A percentile compares a stretch with the other conserved stretches of the same genome.
phyloP scores from a whole-genome alignment of 805 yeast genomes.

The Wickerhamomyces subpelliculosus region DNA sequence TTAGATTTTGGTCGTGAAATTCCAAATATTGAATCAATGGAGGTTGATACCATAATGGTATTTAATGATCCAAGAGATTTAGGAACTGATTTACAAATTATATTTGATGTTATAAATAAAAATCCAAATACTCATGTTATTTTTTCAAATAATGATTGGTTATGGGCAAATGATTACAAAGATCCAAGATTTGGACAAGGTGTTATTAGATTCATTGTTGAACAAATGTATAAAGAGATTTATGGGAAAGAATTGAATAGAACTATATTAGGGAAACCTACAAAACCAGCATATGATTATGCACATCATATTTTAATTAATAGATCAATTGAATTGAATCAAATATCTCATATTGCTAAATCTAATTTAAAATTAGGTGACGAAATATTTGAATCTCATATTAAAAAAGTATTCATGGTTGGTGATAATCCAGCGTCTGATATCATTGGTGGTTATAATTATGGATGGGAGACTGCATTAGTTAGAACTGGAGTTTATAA shows the following conservation, averaged over 20 bases:
- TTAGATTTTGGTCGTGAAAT: conserved; percentile 27
- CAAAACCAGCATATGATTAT: conserved; percentile 68
- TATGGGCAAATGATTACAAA: conserved; percentile 81
- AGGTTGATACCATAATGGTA: conserved; percentile 64
- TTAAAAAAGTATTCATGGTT: conserved; percentile 78
- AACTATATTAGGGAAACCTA: conserved; percentile 77
- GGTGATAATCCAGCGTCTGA: conserved; percentile 97
- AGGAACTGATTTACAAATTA: conserved; percentile 78
- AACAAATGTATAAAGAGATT: conserved; percentile 47
- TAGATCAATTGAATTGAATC: conserved; percentile 24
- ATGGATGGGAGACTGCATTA: conserved; percentile 85
- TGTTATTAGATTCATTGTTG: conserved; percentile 61
- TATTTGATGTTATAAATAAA: conserved; percentile 63
- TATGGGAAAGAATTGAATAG: conserved; percentile 45
- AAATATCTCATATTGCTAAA: not conserved
- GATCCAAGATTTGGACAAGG: conserved; percentile 90
- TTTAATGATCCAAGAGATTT: conserved; percentile 88
- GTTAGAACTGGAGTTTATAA: conserved; percentile 85
- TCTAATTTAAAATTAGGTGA: conserved; percentile 14
- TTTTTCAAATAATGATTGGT: conserved; percentile 76
- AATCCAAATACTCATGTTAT: conserved; percentile 62
- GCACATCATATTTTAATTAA: conserved; percentile 63
- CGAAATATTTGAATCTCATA: conserved; percentile 27
- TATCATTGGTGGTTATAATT: conserved; percentile 78
- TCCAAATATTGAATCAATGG: conserved; percentile 11